Evolutionary conservation across 345 rosid species (phyloP), one percentile per base, ranked within the genome.

Genomic region (Diplotaxis tenuifolia): DNA sequence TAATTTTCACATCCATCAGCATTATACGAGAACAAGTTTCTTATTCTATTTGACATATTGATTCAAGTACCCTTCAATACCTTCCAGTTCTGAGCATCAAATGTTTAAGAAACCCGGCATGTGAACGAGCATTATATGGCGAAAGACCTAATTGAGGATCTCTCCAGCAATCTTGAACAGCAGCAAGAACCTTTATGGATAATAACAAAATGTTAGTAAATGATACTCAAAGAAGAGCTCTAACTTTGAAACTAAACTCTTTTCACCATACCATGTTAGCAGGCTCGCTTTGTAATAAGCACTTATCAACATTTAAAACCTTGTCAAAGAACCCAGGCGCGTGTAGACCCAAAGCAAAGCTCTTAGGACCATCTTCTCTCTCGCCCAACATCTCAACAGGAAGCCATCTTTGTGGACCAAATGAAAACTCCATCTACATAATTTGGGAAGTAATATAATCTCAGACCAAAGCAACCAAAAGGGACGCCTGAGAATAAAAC

Each of bases 31-130:
- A 67, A 18, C 45, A 25, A 52, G 34, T 3, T 27, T 28, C 22
- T 38, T 62, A 32, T 62, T 28, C 7, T 38, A 38, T 38, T 25
- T 6, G 14, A 55, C 6, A 78, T 11, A n/a, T 10, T 59, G 15
- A 60, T 71, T 15, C 2, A 78, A 78, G 73, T 72, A 77, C 80
- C 80, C 80, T 75, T 76, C 22, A 78, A 62, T 82, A 94, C 98
- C 98, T 91, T 83, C 98, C 97, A 78, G 87, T 87, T 87, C 98
- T 88, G 31, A 94, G 86, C 88, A 88, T 86, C 71, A 91, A 87
- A 86, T 91, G 98, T 85, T 91, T 94, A 65, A 94, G 93, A 80
- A 87, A 94, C 65, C 98, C 98, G 36, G 45, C 80, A 80, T 94
- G 98, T 68, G 95, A 87, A 75, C 83, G 85, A 80, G 83, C 84